A percentile compares a stretch with the other conserved stretches of the same genome.
These are phyloP conservation scores for Epichloe aotearoae DNA, from an alignment of 2,329 filamentous ascomycete species.

Conservation along the genomic window DNA sequence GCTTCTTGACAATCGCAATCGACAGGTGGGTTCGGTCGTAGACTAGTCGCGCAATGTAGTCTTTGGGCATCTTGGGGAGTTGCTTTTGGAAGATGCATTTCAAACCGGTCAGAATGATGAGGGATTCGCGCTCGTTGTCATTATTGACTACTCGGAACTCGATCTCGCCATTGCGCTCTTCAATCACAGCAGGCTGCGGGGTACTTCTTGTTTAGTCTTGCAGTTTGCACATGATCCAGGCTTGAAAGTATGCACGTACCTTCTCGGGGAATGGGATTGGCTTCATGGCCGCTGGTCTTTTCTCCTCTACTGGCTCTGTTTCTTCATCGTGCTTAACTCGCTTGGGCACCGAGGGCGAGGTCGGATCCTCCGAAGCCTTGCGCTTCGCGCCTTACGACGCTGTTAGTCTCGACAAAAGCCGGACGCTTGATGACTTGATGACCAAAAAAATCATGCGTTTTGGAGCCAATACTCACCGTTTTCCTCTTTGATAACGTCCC, in stretches of 20 bases:
- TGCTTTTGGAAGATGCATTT: slow-evolving; percentile 99
- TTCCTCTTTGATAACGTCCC: slow-evolving; percentile 12
- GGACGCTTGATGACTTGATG: not conserved
- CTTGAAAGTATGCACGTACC: slow-evolving; percentile 26
- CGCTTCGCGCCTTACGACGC: slow-evolving; percentile 44
- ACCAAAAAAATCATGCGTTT: not conserved
- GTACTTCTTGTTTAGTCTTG: not conserved
- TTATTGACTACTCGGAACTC: slow-evolving; percentile 98
- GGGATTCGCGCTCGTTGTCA: slow-evolving; percentile 72
- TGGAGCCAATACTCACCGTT: slow-evolving; percentile 19
- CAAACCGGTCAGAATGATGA: slow-evolving; percentile 86
- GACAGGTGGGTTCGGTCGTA: slow-evolving; percentile 95
- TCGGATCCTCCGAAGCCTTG: slow-evolving; percentile 56
- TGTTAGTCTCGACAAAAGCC: not conserved
- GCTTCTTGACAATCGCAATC: slow-evolving; percentile 95
- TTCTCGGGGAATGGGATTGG: slow-evolving; percentile 84
- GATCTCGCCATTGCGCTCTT: slow-evolving; percentile 88
- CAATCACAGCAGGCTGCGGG: slow-evolving; percentile 21
- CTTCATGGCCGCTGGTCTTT: slow-evolving; percentile 37
- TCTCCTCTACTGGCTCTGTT: slow-evolving; percentile 20
- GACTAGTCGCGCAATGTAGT: slow-evolving; percentile 93
- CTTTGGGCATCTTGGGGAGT: slow-evolving; percentile 97
- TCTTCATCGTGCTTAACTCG: slow-evolving; percentile 40
- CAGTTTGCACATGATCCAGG: too few species aligned
- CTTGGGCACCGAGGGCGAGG: slow-evolving; percentile 49